Evolutionary conservation across 768 basidiomycete species (phyloP).

Genomic region (Candolleomyces efflorescens): DNA sequence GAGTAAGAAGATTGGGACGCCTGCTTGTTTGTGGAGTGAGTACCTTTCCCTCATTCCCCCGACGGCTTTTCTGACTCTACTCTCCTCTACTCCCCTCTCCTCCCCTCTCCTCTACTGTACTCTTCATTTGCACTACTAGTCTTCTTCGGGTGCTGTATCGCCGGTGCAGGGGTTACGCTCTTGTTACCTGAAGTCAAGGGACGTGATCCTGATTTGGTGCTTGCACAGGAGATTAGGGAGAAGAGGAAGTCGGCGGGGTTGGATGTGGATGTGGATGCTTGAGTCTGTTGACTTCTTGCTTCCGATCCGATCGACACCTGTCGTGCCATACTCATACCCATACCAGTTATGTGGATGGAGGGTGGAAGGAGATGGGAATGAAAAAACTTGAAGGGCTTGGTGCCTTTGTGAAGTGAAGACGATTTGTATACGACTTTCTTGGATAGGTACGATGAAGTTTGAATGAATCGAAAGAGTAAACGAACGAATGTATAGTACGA

Average conservation of each 20-base stretch:
- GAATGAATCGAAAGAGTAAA: too few species aligned
- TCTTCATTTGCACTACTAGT: conserved; percentile 31
- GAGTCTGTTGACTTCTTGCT: too few species aligned
- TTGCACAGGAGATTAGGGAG: conserved; percentile 29
- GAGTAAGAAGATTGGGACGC: conserved; percentile 56
- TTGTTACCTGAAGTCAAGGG: conserved; percentile 38
- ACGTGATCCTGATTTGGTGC: conserved; percentile 33
- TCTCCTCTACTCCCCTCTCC: background rate
- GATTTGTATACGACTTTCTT: too few species aligned
- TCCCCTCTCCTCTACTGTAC: background rate
- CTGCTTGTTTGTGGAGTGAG: conserved; percentile 68
- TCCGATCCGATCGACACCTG: too few species aligned
- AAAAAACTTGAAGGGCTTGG: too few species aligned
- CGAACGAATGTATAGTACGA: too few species aligned
- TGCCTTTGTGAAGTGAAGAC: too few species aligned
- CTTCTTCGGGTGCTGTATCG: conserved; percentile 61
- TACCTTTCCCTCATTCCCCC: conserved; percentile 11
- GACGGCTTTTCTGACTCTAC: background rate
- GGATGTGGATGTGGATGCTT: background rate
- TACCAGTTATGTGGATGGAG: too few species aligned
- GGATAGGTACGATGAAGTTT: too few species aligned
- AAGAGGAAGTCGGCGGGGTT: conserved; percentile 2
- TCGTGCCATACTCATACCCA: too few species aligned
- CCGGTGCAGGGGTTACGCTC: conserved; percentile 42
- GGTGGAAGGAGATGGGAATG: too few species aligned